These are phyloP conservation scores for Laguncularia racemosa DNA, from an alignment of 345 rosid species.

Conservation along the genomic window DNA sequence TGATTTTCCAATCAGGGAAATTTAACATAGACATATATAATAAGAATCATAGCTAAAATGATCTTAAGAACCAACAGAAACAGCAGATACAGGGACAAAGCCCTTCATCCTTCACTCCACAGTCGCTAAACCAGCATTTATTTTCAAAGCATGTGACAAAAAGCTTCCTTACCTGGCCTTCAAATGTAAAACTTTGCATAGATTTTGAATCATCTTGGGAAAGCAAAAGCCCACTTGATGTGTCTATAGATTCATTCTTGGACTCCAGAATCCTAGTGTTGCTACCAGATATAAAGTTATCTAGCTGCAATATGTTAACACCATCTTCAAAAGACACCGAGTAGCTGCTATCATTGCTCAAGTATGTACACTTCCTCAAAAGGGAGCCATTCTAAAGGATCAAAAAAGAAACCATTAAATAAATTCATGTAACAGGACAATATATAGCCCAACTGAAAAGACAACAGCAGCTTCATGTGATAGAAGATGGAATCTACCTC, in stretches of 20 bases:
- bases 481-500: slow-evolving; percentile 43
- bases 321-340: slow-evolving; percentile 76
- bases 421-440: slow-evolving; percentile 7
- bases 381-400: slow-evolving; percentile 71
- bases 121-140: background rate
- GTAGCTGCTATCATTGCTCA: slow-evolving; percentile 92
- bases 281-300: slow-evolving; percentile 34
- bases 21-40: no score
- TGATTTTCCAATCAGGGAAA: no score
- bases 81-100: no score
- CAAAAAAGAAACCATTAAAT: slow-evolving; percentile 10
- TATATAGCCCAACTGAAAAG: background rate
- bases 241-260: slow-evolving; percentile 28
- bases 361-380: slow-evolving; percentile 74
- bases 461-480: background rate
- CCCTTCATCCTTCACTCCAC: no score
- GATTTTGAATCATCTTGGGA: slow-evolving; percentile 33
- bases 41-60: no score
- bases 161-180: slow-evolving; percentile 64
- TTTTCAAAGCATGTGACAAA: background rate
- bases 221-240: slow-evolving; percentile 25
- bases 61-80: no score
- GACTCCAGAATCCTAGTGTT: slow-evolving; percentile 32
- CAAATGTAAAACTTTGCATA: slow-evolving; percentile 69
- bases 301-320: slow-evolving; percentile 62